phyloP scores from a whole-genome alignment of 176 grass and related monocot genomes.

The Calamus simplicifolius region DNA sequence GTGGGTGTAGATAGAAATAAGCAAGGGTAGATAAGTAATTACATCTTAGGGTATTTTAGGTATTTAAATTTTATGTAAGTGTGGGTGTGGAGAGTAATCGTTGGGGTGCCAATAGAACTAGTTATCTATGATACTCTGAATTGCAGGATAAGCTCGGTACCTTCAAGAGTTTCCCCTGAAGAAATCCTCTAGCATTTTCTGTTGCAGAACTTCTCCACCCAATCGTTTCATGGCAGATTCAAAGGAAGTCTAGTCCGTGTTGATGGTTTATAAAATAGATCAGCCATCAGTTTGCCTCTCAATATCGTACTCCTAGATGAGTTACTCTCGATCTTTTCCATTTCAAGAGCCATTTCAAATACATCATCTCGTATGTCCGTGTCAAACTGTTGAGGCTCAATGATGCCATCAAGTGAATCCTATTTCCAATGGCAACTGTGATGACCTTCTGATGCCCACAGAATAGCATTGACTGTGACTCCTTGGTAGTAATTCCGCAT shows the following conservation, averaged over 20 bases:
- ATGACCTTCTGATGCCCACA: too few species aligned
- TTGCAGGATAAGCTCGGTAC: conserved; percentile 11
- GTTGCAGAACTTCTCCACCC: conserved; percentile 81
- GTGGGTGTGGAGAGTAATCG: too few species aligned
- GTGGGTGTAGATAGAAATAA: too few species aligned
- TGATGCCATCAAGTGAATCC: conserved; percentile 60
- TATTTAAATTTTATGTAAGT: too few species aligned
- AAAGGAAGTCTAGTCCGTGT: conserved; percentile 86
- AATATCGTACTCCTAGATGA: conserved; percentile 45
- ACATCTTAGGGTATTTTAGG: too few species aligned
- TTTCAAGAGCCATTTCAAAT: conserved; percentile 80
- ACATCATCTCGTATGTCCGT: conserved; percentile 49
- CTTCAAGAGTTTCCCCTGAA: conserved; percentile 92
- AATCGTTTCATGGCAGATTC: conserved; percentile 83
- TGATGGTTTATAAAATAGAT: conserved; percentile 92
- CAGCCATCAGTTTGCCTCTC: conserved; percentile 84
- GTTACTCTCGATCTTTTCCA: conserved; percentile 66
- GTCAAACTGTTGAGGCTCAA: conserved; percentile 88
- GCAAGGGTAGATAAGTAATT: too few species aligned
- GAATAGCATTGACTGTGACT: conserved; percentile 4
- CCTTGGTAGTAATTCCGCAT: too few species aligned
- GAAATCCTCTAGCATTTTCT: conserved; percentile 99
- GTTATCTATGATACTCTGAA: too few species aligned
- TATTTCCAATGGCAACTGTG: background rate
- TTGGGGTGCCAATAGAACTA: too few species aligned